phyloP scores from a whole-genome alignment of 169 alveolate genomes.

The Plasmodium gallinaceum region DNA sequence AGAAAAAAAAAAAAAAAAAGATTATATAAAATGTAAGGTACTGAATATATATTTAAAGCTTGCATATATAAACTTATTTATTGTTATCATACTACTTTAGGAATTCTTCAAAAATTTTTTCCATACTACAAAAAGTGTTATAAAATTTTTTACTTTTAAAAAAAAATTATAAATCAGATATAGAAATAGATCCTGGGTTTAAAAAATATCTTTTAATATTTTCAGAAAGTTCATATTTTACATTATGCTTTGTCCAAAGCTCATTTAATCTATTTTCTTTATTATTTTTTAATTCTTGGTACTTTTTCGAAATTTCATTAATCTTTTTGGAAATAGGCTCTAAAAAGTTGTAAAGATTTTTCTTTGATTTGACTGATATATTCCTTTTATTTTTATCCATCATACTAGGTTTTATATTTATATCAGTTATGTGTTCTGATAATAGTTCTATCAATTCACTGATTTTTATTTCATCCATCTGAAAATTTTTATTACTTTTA shows the following conservation, averaged over 20 bases:
- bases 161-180: slow-evolving; percentile 27
- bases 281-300: slow-evolving; percentile 46
- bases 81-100: too few relatives aligned
- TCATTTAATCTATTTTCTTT: slow-evolving; percentile 58
- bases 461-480: slow-evolving; percentile 52
- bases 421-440: slow-evolving; percentile 37
- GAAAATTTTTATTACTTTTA: slow-evolving; percentile 49
- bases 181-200: slow-evolving; percentile 36
- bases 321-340: slow-evolving; percentile 56
- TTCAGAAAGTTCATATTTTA: slow-evolving; percentile 54
- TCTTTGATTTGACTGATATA: slow-evolving; percentile 43
- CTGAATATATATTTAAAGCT: too few relatives aligned
- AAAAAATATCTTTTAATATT: slow-evolving; percentile 51
- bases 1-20: slow-evolving; percentile 4
- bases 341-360: slow-evolving; percentile 38
- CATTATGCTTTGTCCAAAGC: slow-evolving; percentile 67
- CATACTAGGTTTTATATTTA: slow-evolving; percentile 62
- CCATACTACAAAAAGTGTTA: too few relatives aligned
- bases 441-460: slow-evolving; percentile 33
- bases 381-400: slow-evolving; percentile 34
- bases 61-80: too few relatives aligned
- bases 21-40: neutral
- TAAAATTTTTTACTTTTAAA: too few relatives aligned
- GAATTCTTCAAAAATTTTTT: too few relatives aligned
- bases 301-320: slow-evolving; percentile 28